phyloP scores from a whole-genome alignment of 208 protist species.

The Tritrichomonas musculus region DNA sequence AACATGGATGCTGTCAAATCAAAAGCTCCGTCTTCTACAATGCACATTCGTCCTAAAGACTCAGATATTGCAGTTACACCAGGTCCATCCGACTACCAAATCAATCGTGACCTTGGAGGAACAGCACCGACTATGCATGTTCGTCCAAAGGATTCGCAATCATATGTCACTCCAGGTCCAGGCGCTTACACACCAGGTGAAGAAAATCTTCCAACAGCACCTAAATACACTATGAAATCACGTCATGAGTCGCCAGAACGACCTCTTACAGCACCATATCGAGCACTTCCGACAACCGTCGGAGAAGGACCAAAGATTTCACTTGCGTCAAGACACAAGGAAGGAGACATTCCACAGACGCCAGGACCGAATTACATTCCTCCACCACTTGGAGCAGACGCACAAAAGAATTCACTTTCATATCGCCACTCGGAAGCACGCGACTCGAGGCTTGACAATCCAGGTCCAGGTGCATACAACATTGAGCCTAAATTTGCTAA shows the following conservation, averaged over 20 bases:
- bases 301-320: background rate
- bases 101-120: background rate
- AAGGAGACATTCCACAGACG: background rate
- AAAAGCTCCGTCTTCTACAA: background rate
- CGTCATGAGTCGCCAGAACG: background rate
- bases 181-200: background rate
- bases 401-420: background rate
- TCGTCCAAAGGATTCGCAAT: background rate
- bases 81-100: background rate
- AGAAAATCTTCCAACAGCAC: background rate
- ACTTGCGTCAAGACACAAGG: background rate
- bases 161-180: background rate
- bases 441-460: background rate
- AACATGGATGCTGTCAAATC: background rate
- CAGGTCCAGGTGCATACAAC: background rate
- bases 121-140: background rate
- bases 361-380: background rate
- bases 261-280: background rate
- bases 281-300: background rate
- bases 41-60: background rate
- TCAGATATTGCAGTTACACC: background rate
- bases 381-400: background rate
- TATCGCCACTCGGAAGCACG: background rate
- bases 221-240: background rate
- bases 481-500: background rate